Base-by-base conservation (phyloP, 2,329 filamentous ascomycete species). In the Aspergillus ruber region DNA sequence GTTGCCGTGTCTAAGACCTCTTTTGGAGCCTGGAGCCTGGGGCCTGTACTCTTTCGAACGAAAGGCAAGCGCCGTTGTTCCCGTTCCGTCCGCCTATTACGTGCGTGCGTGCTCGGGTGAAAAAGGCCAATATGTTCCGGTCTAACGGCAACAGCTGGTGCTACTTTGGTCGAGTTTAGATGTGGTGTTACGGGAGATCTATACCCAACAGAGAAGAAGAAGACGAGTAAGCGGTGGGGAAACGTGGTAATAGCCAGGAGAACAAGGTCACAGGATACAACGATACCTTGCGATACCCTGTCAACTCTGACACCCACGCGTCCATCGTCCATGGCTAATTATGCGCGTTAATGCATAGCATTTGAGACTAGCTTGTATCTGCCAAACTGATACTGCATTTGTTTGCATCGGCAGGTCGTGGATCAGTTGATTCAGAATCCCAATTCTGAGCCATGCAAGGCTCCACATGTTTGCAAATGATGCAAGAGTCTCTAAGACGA, bases 1-100 rank as follows among this genome's bases (percentile, higher is more conserved):
- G 57, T 54, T 58, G 44, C 63, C 63, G 63, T 50, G 56, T 59
- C 60, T 65, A 53, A 65, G 62, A 56, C 62, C 61, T 60, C 52
- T 53, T 56, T 56, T 59, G 50, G 58, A 56, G 50, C 45, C 55
- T 46, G 51, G 10, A 29, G n/a, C n/a, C n/a, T n/a, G n/a, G n/a
- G 12, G 25, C 25, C 9, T 56, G 46, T 59, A 47, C 53, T 55
- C 42, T 29, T 29, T 29, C 25, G 25, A 29, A 29, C 25, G 10
- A 12, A 29, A 12, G 48, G 53, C 51, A 50, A 58, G 49, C 44
- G 25, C 45, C 46, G 44, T 50, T 42, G n/a, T 43, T 20, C 41
- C 50, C 41, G 17, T 44, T 17, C 23, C 23, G 27, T 43, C 42
- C 32, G 43, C 38, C 54, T 40, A 65, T 65, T 65, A 62, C 60